phyloP scores from a whole-genome alignment of 805 yeast genomes.

The Scheffersomyces spartinae region DNA sequence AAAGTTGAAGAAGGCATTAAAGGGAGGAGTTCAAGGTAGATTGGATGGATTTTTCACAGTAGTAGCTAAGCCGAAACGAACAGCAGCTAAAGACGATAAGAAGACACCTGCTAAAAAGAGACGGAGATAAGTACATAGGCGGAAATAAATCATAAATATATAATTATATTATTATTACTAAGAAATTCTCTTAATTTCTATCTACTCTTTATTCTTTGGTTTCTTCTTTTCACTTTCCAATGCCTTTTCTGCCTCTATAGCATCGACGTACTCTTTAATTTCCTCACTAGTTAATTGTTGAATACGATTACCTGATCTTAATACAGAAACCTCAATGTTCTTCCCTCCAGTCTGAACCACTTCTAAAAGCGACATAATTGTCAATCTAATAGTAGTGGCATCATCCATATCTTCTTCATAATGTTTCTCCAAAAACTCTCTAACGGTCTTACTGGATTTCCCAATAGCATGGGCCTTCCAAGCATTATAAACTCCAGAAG shows the following conservation, averaged over 20 bases:
- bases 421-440: slow-evolving; percentile 89
- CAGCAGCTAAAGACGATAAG: slow-evolving; percentile 19
- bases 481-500: slow-evolving; percentile 92
- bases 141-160: too few species aligned
- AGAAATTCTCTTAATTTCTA: too few species aligned
- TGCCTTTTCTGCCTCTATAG: slow-evolving; percentile 80
- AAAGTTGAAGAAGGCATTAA: slow-evolving; percentile 72
- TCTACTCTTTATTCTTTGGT: too few species aligned
- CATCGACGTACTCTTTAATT: slow-evolving; percentile 63
- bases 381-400: slow-evolving; percentile 63
- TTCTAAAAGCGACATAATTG: slow-evolving; percentile 81
- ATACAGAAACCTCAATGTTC: slow-evolving; percentile 85
- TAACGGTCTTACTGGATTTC: slow-evolving; percentile 85
- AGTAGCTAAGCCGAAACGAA: slow-evolving; percentile 36
- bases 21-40: slow-evolving; percentile 82
- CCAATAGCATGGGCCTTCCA: slow-evolving; percentile 99
- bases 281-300: slow-evolving; percentile 55
- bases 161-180: too few species aligned
- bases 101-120: slow-evolving; percentile 15
- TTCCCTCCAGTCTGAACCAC: slow-evolving; percentile 98
- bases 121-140: too few species aligned
- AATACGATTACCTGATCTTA: slow-evolving; percentile 58
- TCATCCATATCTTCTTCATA: slow-evolving; percentile 54
- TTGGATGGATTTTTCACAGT: slow-evolving; percentile 85
- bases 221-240: slow-evolving; percentile 71